Evolutionary conservation across 2,329 filamentous ascomycete genomes (phyloP).

Genomic region (Apiospora saccharicola): DNA sequence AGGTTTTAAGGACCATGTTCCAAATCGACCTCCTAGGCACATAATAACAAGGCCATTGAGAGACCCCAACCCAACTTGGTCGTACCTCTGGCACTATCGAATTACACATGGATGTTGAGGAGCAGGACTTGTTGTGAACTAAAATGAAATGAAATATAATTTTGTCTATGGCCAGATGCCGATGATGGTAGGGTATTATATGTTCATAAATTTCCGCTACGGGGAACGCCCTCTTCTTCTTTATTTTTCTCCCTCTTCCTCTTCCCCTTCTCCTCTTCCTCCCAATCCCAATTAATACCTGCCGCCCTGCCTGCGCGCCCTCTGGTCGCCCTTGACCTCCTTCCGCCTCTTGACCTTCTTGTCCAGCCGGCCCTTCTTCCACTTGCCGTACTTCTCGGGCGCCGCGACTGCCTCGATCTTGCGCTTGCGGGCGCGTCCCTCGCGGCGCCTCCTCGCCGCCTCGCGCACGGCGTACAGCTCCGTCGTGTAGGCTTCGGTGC

Average conservation of each 20-base stretch:
- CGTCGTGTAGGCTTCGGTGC: constrained; percentile 79
- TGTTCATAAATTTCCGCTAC: not conserved
- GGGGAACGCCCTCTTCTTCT: not conserved
- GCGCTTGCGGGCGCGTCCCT: constrained; percentile 81
- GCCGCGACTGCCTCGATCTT: constrained; percentile 86
- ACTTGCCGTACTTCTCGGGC: constrained; percentile 78
- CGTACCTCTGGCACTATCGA: too few relatives aligned
- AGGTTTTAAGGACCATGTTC: too few relatives aligned
- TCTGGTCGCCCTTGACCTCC: constrained; percentile 77
- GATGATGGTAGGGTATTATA: constrained; percentile 4
- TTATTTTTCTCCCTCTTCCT: not conserved
- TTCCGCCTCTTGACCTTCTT: constrained; percentile 85
- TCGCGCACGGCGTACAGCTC: constrained; percentile 77
- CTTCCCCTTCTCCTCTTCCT: constrained; percentile 24
- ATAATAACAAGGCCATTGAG: not conserved
- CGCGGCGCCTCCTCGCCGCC: constrained; percentile 73
- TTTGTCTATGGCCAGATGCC: not conserved
- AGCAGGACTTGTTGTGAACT: not conserved
- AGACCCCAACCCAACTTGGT: not conserved
- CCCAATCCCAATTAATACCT: constrained; percentile 62
- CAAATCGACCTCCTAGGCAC: too few relatives aligned
- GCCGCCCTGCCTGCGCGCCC: constrained; percentile 66
- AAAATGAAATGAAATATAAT: constrained; percentile 1
- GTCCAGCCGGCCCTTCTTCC: constrained; percentile 85
- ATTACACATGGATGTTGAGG: not conserved